A percentile compares a stretch with the other conserved stretches of the same genome.
phyloP scores from a whole-genome alignment of 257 asterid genomes.

The Solanum neorickii region DNA sequence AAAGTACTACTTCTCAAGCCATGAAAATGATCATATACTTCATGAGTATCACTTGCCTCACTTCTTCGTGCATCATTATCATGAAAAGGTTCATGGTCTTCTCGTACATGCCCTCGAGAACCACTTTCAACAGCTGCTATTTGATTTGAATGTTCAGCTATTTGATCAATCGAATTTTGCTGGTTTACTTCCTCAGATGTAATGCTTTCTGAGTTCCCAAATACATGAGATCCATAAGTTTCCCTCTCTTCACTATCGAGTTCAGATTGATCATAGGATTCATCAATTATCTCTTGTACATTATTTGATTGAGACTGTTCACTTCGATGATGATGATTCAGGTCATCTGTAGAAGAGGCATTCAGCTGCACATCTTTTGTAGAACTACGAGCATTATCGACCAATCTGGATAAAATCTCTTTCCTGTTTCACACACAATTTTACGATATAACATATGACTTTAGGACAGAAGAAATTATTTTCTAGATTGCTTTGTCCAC shows the following conservation, averaged over 20 bases:
- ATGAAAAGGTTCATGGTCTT: slow-evolving; percentile 9
- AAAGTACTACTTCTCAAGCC: slow-evolving; percentile 8
- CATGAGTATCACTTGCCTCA: slow-evolving; percentile 13
- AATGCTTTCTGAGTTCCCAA: slow-evolving; percentile 7
- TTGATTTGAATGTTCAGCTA: slow-evolving; percentile 8
- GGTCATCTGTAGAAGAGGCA: slow-evolving; percentile 14
- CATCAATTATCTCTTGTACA: slow-evolving; percentile 12
- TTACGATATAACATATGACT: neutral
- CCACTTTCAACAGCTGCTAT: slow-evolving; percentile 8
- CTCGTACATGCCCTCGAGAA: neutral
- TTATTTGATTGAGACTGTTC: slow-evolving; percentile 2
- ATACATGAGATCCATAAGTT: slow-evolving; percentile 1
- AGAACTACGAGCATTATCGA: slow-evolving; percentile 19
- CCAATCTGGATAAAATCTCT: slow-evolving; percentile 64
- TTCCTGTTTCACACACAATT: slow-evolving; percentile 35
- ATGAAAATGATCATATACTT: slow-evolving; percentile 1
- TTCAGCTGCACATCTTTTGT: slow-evolving; percentile 9
- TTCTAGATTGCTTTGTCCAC: neutral
- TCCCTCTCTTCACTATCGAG: slow-evolving; percentile 24
- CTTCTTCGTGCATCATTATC: slow-evolving; percentile 18
- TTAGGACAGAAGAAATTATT: neutral
- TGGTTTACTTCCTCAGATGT: slow-evolving; percentile 9
- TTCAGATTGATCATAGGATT: slow-evolving; percentile 13
- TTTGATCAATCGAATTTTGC: neutral
- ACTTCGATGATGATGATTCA: neutral